These are phyloP conservation scores for Pigoraptor vietnamica DNA, from an alignment of 78 protist species.

Conservation along the genomic window DNA sequence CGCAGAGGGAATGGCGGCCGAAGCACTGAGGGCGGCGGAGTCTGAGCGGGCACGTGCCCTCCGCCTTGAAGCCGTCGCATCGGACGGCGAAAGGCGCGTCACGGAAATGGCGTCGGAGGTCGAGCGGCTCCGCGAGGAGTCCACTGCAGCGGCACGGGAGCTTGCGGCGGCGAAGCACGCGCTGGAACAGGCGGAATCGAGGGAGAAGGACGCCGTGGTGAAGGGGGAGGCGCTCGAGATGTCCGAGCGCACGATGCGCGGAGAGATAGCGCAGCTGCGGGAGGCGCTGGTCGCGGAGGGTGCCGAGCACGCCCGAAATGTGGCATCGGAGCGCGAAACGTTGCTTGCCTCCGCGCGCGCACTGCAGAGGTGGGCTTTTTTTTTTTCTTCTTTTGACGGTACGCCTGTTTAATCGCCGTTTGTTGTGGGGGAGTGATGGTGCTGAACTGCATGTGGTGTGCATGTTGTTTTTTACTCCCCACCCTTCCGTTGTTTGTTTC, in stretches of 20 bases:
- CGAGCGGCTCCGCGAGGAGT: neutral
- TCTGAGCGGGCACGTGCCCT: neutral
- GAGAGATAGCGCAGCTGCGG: neutral
- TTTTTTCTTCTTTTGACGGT: neutral
- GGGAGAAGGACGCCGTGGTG: neutral
- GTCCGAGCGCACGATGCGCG: neutral
- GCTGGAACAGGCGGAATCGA: neutral
- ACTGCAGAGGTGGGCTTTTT: neutral
- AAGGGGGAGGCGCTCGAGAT: neutral
- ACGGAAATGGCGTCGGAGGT: neutral
- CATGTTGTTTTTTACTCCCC: too few species aligned
- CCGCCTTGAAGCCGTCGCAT: neutral
- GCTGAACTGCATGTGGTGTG: too few species aligned
- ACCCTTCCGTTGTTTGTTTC: too few species aligned
- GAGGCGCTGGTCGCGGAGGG: neutral
- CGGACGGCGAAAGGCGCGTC: neutral
- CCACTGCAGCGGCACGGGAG: neutral
- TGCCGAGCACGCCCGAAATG: neutral
- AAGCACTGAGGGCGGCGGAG: neutral
- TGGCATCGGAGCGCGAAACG: neutral
- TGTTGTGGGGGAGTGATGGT: too few species aligned
- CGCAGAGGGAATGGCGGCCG: neutral
- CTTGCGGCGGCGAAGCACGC: neutral
- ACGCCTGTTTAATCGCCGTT: too few species aligned
- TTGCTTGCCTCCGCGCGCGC: neutral